Conservation (phyloP, 331 rosid genomes). For the Pyracantha coccinea region DNA sequence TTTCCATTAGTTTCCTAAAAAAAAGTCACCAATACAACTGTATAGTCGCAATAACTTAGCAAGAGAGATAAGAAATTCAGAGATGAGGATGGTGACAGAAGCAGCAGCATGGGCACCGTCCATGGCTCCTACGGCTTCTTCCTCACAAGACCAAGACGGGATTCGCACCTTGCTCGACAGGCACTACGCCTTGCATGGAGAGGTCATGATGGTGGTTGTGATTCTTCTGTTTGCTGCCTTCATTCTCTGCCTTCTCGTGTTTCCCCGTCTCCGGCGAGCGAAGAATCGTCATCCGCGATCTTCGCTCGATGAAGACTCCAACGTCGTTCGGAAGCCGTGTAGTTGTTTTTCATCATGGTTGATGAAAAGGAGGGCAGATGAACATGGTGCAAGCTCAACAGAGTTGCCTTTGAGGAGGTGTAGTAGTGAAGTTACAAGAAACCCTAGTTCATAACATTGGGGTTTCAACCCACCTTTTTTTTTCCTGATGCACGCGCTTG, state of each 20-base stretch:
- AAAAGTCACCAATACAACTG: too few species aligned
- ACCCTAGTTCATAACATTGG: neutral
- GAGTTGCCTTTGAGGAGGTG: neutral
- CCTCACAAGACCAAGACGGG: constrained; percentile 22
- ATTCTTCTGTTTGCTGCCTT: constrained; percentile 30
- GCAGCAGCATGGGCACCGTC: constrained; percentile 2
- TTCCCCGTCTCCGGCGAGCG: constrained; percentile 21
- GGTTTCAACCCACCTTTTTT: neutral
- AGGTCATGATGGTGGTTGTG: constrained; percentile 29
- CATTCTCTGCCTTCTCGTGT: constrained; percentile 18
- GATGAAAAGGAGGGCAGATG: neutral
- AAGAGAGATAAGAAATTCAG: neutral
- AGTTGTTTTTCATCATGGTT: neutral
- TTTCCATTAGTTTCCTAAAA: too few species aligned
- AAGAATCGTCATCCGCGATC: neutral
- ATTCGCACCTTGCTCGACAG: constrained; percentile 29
- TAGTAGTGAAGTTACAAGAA: neutral
- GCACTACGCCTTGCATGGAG: constrained; percentile 44
- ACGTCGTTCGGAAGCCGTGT: neutral
- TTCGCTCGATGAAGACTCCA: neutral
- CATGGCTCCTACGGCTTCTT: constrained; percentile 21
- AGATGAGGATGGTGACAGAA: neutral
- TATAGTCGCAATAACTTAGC: neutral
- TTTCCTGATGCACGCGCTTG: neutral
- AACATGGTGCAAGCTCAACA: neutral